Evolutionary conservation across 2,329 filamentous ascomycete genomes (phyloP), one percentile per base, ranked within the genome.

Genomic region (Cordyceps pruinosa): DNA sequence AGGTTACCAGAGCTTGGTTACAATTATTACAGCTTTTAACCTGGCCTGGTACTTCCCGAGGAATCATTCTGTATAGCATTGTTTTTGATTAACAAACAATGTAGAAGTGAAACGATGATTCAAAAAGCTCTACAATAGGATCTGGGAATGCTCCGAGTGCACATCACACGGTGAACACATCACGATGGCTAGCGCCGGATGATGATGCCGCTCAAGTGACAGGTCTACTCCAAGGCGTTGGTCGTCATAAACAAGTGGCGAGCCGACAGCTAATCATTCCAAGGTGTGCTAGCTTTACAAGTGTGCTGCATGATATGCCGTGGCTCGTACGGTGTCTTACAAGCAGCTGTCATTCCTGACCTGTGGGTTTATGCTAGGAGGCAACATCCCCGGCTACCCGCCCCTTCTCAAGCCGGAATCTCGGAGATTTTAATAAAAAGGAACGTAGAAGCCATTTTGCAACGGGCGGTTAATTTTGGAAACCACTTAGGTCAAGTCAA

Each of bases 311-410:
- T 55, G 52, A 46, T 48, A 26, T 21, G 42, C n/a, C 34, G 34
- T 55, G 51, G 52, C 52, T 47, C 35, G 30, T 21, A 15, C 4
- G 19, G 23, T 55, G 52, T 55, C 52, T 55, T 46, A 42, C 28
- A 25, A 25, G 4, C 23, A 37, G 23, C 10, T 37, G 12, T 17
- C 52, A 55, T 55, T 55, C 52, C 52, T 53, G 26, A 30, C 21
- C 3, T 9, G 37, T 44, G 49, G 49, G 37, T 28, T 49, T 34
- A 5, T 28, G 48, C 10, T 44, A 34, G 35, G n/a, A n/a, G n/a
- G n/a, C n/a, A n/a, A n/a, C 25, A 12, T 41, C 28, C 21, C 21
- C 30, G 32, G 41, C 32, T 42, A 30, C 34, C 37, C 23, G 26
- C n/a, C 35, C 49, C n/a, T 26, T 21, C 9, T 15, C 3, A 25